Conservation (phyloP, 2,329 filamentous ascomycete species). For the Fusarium setosum region DNA sequence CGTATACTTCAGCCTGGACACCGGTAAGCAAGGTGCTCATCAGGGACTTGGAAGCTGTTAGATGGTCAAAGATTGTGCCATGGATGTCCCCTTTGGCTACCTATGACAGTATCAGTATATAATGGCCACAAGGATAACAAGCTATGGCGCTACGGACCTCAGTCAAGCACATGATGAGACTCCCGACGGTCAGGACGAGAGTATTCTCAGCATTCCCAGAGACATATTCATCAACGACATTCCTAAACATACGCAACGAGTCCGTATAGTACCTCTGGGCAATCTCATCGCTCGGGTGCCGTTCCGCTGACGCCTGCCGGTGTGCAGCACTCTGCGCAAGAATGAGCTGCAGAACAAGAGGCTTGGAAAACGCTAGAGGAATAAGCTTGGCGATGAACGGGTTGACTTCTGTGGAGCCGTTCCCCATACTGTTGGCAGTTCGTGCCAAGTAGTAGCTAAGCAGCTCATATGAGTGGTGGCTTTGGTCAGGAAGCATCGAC, state of each 20-base stretch:
- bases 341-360: slow-evolving; percentile 58
- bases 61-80: slow-evolving; percentile 58
- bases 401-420: slow-evolving; percentile 58
- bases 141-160: slow-evolving; percentile 49
- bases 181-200: slow-evolving; percentile 56
- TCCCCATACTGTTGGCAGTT: slow-evolving; percentile 59
- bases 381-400: slow-evolving; percentile 59
- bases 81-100: slow-evolving; percentile 57
- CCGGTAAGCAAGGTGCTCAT: slow-evolving; percentile 51
- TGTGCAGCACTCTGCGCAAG: slow-evolving; percentile 57
- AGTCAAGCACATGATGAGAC: slow-evolving; percentile 58
- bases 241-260: slow-evolving; percentile 50
- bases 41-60: slow-evolving; percentile 56
- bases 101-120: slow-evolving; percentile 27
- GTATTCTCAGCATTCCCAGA: slow-evolving; percentile 48
- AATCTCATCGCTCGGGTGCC: slow-evolving; percentile 42
- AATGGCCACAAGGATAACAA: background rate
- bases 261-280: slow-evolving; percentile 51
- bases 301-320: slow-evolving; percentile 47
- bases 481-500: slow-evolving; percentile 44
- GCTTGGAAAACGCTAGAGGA: slow-evolving; percentile 57
- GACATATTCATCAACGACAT: slow-evolving; percentile 49
- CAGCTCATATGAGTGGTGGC: slow-evolving; percentile 54
- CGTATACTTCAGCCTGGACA: slow-evolving; percentile 46
- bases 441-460: slow-evolving; percentile 58